Conservation (phyloP, 768 basidiomycete genomes). For the Hysterangium stoloniferum region DNA sequence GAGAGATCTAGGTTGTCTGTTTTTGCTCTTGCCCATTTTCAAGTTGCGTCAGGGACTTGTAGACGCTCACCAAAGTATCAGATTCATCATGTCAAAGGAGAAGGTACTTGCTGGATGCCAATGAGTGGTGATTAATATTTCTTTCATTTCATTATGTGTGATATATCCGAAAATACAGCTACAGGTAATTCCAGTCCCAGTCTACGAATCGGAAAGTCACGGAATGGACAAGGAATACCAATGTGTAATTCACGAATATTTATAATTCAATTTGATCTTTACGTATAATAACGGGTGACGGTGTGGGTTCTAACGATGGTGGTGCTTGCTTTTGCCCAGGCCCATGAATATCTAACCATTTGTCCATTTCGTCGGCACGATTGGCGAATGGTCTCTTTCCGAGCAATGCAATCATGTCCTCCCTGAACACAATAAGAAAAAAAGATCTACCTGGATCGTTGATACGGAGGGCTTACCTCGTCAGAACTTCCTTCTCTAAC, state of each 20-base stretch:
- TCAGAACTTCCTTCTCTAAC: conserved; percentile 93
- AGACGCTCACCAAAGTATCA: no score
- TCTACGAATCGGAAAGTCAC: background rate
- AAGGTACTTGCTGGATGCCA: background rate
- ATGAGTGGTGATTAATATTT: background rate
- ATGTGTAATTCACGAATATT: no score
- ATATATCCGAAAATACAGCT: conserved; percentile 2
- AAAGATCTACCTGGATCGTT: background rate
- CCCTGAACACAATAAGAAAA: conserved; percentile 35
- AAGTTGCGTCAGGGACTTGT: no score
- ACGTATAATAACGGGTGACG: conserved; percentile 4
- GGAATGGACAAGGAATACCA: background rate
- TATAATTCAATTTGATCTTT: conserved; percentile 8
- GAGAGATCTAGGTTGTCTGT: background rate
- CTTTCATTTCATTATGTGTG: background rate
- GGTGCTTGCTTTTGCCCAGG: conserved; percentile 10
- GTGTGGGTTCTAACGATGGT: conserved; percentile 2
- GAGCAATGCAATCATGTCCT: conserved; percentile 80
- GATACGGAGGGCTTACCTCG: conserved; percentile 47
- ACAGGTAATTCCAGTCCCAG: background rate
- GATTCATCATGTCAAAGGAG: no score
- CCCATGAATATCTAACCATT: conserved; percentile 69
- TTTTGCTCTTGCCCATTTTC: conserved; percentile 2
- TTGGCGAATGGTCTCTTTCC: conserved; percentile 78
- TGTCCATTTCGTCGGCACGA: conserved; percentile 89